Base-by-base conservation (phyloP, 768 basidiomycete species). In the Panaeolus cyanescens region DNA sequence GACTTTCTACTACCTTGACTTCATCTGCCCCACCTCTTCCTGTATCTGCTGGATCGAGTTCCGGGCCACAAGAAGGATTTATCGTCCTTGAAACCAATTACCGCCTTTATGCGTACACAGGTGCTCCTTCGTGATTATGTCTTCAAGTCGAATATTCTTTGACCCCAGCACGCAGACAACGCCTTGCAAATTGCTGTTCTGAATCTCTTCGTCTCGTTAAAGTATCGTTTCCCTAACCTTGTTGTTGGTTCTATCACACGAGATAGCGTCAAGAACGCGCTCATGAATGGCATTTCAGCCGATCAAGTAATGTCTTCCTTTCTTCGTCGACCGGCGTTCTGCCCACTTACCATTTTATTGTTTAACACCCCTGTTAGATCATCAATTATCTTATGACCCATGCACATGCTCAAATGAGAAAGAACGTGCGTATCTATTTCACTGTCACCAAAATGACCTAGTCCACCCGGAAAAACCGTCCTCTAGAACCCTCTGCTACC, bases 41-140 rank as follows among this genome's bases (percentile, higher is more conserved):
- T 62, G 87, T 85, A 57, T 84, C 84, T 40, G 79, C 80, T 57
- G 79, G 86, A 10, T 82, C 82, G 31, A 80, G 81, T 54, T 84
- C 84, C 45, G 83, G 84, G 32, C 81, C 88, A 65, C 76, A 81
- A 70, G 87, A 96, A 73, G 94, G 96, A 13, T 99, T 97, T 79
- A 90, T 99, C 67, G 88, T 99, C 66, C 83, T 99, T 40, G 97
- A 99, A 79, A 99, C 97, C 19, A 99, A 99, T 78, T 99, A 98
- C 79, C 91, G 95, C 66, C 78, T 99, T 64, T 99, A 99, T 72
- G 97, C 97, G 4, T 99, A 99, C 75, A 99, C 97, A 33, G 91
- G 95, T 95, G 73, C 56, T 57, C 59, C 54, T 33, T 40, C 65
- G 62, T 72, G 60, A 68, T 66, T 34, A 59, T 59, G 59, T 74